A percentile compares a stretch with the other conserved stretches of the same genome.
phyloP scores from a whole-genome alignment of 1,284 basidiomycete species.

The Fomitiporia mediterranea region DNA sequence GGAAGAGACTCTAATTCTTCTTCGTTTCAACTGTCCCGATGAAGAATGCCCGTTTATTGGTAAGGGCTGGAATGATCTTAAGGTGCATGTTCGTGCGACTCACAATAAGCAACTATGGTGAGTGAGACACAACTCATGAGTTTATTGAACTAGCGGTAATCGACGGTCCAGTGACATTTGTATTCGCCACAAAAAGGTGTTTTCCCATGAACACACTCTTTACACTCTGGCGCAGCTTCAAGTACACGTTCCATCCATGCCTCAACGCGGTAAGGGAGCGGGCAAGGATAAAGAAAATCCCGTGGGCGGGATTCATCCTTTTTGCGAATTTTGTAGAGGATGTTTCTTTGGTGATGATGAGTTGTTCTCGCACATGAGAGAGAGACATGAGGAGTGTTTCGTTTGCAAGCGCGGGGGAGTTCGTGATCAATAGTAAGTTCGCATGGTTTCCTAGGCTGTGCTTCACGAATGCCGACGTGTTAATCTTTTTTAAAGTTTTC shows the following conservation, averaged over 20 bases:
- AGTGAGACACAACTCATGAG: neutral
- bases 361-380: conserved; percentile 91
- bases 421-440: conserved; percentile 79
- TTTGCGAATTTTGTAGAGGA: conserved; percentile 89
- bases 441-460: conserved; percentile 8
- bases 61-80: conserved; percentile 86
- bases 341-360: conserved; percentile 92
- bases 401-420: conserved; percentile 83
- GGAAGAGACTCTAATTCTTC: conserved; percentile 88
- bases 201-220: conserved; percentile 90
- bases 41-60: conserved; percentile 78
- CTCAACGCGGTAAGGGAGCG: conserved; percentile 44
- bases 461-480: neutral
- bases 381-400: conserved; percentile 95
- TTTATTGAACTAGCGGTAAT: neutral
- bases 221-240: conserved; percentile 71
- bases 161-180: conserved; percentile 69
- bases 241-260: conserved; percentile 75
- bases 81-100: conserved; percentile 68
- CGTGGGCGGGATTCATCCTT: conserved; percentile 71
- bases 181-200: conserved; percentile 88
- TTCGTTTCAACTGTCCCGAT: conserved; percentile 87
- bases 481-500: conserved; percentile 51
- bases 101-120: conserved; percentile 85
- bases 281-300: conserved; percentile 44